Conservation (phyloP, 495 filamentous ascomycete species). For the Articulospora tetracladia region DNA sequence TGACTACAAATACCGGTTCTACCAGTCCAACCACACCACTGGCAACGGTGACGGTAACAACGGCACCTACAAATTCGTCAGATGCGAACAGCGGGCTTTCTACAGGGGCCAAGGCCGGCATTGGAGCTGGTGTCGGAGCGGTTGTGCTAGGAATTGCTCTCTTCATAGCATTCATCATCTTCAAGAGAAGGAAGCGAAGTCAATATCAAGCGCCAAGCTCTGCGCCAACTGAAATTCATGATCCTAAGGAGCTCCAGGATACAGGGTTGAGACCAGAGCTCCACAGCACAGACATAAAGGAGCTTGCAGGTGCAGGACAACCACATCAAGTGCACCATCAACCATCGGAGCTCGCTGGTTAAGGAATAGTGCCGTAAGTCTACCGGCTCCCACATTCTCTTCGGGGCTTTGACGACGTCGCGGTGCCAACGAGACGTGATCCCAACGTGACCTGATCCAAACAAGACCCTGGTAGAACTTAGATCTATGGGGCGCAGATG, state of each 20-base stretch:
- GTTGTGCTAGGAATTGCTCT: not conserved
- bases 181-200: constrained; percentile 2
- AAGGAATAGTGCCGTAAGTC: not conserved
- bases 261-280: not conserved
- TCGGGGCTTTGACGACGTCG: too few species aligned
- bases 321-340: not conserved
- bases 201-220: not conserved
- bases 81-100: not conserved
- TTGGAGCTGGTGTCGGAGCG: constrained; percentile 5
- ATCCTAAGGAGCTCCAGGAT: not conserved
- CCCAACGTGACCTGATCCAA: too few species aligned
- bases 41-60: not conserved
- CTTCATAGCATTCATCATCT: not conserved
- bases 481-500: too few species aligned
- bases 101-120: constrained; percentile 8
- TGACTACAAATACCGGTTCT: not conserved
- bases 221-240: not conserved
- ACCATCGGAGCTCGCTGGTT: not conserved
- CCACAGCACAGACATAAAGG: not conserved
- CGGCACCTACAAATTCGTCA: not conserved
- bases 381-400: too few species aligned
- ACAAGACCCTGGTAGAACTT: too few species aligned
- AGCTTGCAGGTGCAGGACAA: not conserved
- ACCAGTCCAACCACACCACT: not conserved
- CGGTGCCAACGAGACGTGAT: too few species aligned